Base-by-base conservation (phyloP, 2,329 filamentous ascomycete genomes). In the Stagonosporopsis vannaccii region DNA sequence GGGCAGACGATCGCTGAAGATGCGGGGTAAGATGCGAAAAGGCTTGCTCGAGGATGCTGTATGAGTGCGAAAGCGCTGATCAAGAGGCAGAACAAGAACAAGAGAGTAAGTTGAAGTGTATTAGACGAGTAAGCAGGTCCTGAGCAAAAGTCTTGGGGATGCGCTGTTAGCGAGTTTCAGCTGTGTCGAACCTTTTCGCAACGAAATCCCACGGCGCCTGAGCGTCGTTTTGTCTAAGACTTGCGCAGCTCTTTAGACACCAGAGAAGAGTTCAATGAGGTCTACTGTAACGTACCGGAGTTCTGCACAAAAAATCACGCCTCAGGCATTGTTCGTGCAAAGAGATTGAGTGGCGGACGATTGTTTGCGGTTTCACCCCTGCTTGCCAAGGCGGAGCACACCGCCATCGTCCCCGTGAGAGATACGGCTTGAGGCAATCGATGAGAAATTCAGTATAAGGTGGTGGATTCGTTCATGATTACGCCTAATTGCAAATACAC, bases 131-230 rank as follows among this genome's bases (percentile, higher is more conserved):
- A 30, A 15, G 30, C 30, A 32, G 30, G 30, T 32, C 30, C 30
- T 46, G 35, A 32, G 36, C 40, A 56, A 42, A 47, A 50, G 47
- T 51, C 46, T 56, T 51, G 53, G 26, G 28, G 53, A 51, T 51
- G 46, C 53, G 39, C 47, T 42, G 17, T 46, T 51, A 56, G 53
- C 53, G 53, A 56, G 53, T 56, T 56, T 56, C 53, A 56, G 26
- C 25, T 26, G 35, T 17, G 46, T 46, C 41, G 35, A 56, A 51
- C 53, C 42, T 56, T 46, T 17, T 41, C 42, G 42, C 45, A 46
- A 46, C 46, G 50, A 23, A 41, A 56, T 56, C 52, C 52, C 42
- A 46, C 46, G 30, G 52, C 41, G 46, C 53, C 53, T 46, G 33
- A 36, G 43, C 13, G 25, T 32, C 22, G 41, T 37, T 51, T 37